Percentiles rank a stretch among this genome's conserved stretches.
These are phyloP conservation scores for Pinus albicaulis DNA, from an alignment of 75 land plant species.

Conservation along the genomic window DNA sequence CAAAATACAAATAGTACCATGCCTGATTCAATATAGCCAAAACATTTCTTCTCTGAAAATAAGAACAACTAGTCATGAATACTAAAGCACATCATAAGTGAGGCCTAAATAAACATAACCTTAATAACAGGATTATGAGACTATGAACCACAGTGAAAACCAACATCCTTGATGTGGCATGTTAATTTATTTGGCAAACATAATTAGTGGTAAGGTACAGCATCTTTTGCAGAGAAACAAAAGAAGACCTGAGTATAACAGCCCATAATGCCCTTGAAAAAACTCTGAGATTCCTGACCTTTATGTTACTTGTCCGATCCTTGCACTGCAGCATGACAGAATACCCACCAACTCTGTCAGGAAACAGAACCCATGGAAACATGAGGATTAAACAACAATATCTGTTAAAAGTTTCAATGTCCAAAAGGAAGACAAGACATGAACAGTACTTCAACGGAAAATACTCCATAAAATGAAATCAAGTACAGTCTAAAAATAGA, in stretches of 20 bases:
- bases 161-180: not conserved
- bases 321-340: slow-evolving; percentile 11
- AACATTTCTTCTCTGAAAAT: not conserved
- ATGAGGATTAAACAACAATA: slow-evolving; percentile 9
- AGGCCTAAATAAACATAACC: not conserved
- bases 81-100: not conserved
- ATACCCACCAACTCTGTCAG: slow-evolving; percentile 14
- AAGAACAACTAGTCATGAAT: not conserved
- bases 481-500: not conserved
- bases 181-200: not conserved
- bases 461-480: not conserved
- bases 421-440: not conserved
- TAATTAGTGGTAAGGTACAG: not conserved
- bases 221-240: slow-evolving; percentile 8
- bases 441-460: not conserved
- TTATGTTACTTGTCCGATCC: slow-evolving; percentile 6
- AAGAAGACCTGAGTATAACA: slow-evolving; percentile 8
- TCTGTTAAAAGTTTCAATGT: not conserved
- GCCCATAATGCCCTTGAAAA: slow-evolving; percentile 1
- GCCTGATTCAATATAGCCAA: not conserved
- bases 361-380: slow-evolving; percentile 9
- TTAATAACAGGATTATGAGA: not conserved
- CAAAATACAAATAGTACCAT: not conserved
- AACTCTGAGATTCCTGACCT: slow-evolving; percentile 12
- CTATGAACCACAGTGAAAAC: not conserved